phyloP scores from a whole-genome alignment of 2,329 filamentous ascomycete genomes.

The Sphaerulina populicola region DNA sequence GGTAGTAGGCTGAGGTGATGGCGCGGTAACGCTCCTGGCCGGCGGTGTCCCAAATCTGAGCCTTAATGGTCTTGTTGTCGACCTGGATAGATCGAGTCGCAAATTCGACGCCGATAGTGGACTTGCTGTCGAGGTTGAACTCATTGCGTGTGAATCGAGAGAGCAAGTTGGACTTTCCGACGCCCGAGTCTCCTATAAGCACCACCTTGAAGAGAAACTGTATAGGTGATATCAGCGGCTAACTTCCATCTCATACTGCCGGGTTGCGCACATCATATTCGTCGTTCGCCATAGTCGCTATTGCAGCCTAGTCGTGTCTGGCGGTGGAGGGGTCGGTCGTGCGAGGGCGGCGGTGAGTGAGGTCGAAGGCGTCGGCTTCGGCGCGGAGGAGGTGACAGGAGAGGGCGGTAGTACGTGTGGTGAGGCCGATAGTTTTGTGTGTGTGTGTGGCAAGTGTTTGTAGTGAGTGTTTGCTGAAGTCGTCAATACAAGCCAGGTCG shows the following conservation, averaged over 20 bases:
- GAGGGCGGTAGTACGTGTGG: neutral
- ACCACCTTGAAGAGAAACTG: slow-evolving; percentile 99
- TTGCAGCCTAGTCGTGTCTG: slow-evolving; percentile 4
- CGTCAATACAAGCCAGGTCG: neutral
- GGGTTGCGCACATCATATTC: slow-evolving; percentile 64
- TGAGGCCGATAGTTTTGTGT: neutral
- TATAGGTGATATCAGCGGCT: slow-evolving; percentile 13
- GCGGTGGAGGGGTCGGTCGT: slow-evolving; percentile 7
- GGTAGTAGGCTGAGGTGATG: slow-evolving; percentile 83
- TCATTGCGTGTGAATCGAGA: slow-evolving; percentile 98
- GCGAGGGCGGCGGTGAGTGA: neutral
- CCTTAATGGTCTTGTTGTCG: slow-evolving; percentile 99
- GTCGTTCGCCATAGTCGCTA: slow-evolving; percentile 89
- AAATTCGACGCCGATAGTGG: slow-evolving; percentile 98
- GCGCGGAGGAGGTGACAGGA: neutral
- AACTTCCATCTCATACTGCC: neutral
- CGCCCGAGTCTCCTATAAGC: slow-evolving; percentile 96
- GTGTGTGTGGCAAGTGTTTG: neutral
- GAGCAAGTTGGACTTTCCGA: slow-evolving; percentile 99
- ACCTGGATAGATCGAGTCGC: slow-evolving; percentile 97
- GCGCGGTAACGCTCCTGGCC: slow-evolving; percentile 98
- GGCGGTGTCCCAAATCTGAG: slow-evolving; percentile 99
- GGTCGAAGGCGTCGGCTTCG: neutral
- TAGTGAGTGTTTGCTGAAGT: slow-evolving; percentile 6
- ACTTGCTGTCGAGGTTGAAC: slow-evolving; percentile 99